Base-by-base conservation (phyloP, 106 monocot species). In the Dendrobium chrysotoxum region DNA sequence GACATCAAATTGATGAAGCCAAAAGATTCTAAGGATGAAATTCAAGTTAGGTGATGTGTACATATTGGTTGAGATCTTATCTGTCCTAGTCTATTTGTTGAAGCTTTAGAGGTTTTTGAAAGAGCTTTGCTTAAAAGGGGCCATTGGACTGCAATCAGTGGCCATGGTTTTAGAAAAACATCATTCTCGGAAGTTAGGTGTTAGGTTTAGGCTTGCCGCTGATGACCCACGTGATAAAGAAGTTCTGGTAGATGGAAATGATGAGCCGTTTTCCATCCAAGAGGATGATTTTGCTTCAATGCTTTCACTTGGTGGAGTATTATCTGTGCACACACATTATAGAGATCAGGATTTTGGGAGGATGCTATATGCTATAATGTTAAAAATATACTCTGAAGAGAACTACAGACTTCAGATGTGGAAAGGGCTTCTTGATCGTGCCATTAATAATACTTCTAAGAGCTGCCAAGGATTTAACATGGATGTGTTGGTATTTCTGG, bases 331-430 rank as follows among this genome's bases (percentile, higher is more conserved):
- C 41, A 80, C 78, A 28, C 88, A 98, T 21, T 31, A 83, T 50
- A 85, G 81, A 79, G 91, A 94, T 21, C 89, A 92, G 72, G 90
- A 94, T 35, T 94, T 98, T 87, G 90, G 94, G 41, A 87, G 92
- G 70, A 92, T 91, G 91, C 81, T 98, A 9, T 98, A 98, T 89
- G 90, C 91, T 77, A 89, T 92, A 46, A 85, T 94, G 86, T 98
- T 94, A 76, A 92, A 92, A 84, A 89, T 98, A 72, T 98, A 89
- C 83, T 73, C 84, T 83, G 92, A 91, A 58, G 88, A 91, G 57
- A 81, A 89, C 58, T 92, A 91, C 77, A 83, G 85, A 67, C 82
- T 82, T 85, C 91, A 85, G 66, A 86, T 98, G 86, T 77, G 94
- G 80, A 92, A 94, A 81, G 91, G 85, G 26, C 97, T 98, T 78